Evolutionary conservation across 2,329 filamentous ascomycete species (phyloP).

Genomic region (Microascus cirrosus): DNA sequence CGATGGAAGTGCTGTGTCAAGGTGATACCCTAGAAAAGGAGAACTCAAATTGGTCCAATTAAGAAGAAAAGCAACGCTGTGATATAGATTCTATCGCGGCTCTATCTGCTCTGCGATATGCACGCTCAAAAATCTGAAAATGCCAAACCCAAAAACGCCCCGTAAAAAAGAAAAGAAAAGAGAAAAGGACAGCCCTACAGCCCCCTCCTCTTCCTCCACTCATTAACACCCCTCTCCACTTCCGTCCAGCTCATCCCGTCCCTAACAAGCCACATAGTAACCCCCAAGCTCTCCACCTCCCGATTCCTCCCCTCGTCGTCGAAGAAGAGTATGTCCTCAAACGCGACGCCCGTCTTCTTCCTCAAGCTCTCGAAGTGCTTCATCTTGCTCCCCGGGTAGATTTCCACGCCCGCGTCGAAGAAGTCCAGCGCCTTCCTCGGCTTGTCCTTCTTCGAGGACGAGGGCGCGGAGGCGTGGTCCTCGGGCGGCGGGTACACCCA

Average conservation of each 20-base stretch:
- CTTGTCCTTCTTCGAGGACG: background rate
- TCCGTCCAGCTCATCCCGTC: slow-evolving; percentile 70
- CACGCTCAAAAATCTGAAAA: background rate
- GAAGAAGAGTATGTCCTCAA: slow-evolving; percentile 87
- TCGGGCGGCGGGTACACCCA: slow-evolving; percentile 33
- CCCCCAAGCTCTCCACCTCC: slow-evolving; percentile 68
- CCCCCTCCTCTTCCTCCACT: slow-evolving; percentile 68
- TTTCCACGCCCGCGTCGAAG: slow-evolving; percentile 52
- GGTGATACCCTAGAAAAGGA: too few relatives aligned
- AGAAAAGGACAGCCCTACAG: slow-evolving; percentile 12
- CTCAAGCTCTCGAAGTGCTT: slow-evolving; percentile 69
- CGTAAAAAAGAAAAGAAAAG: background rate
- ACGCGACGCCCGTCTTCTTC: slow-evolving; percentile 58
- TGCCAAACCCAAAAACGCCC: background rate
- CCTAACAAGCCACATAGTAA: slow-evolving; percentile 72
- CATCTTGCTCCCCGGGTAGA: slow-evolving; percentile 72
- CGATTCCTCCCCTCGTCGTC: slow-evolving; percentile 83
- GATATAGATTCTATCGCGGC: background rate
- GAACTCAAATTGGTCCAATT: background rate
- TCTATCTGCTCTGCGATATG: background rate
- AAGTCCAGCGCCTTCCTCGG: slow-evolving; percentile 39
- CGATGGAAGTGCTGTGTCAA: too few relatives aligned
- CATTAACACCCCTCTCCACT: slow-evolving; percentile 65
- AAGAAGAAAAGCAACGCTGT: background rate
- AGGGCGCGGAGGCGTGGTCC: slow-evolving; percentile 7